Evolutionary conservation across 2,329 filamentous ascomycete species (phyloP).

Genomic region (Penicillium paneum): DNA sequence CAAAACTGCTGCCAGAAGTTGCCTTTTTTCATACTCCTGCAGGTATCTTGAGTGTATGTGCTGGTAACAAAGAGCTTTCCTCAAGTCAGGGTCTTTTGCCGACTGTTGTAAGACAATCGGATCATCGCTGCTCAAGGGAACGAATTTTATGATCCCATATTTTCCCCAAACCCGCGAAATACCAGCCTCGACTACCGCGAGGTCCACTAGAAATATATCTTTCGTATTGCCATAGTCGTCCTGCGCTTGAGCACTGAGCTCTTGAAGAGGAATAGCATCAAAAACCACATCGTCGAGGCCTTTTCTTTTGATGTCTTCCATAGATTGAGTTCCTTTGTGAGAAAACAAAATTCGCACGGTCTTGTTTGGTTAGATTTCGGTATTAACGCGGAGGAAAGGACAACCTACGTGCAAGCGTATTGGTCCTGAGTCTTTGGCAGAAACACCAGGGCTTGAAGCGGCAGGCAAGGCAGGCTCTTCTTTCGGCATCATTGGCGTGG

Average conservation of each 20-base stretch:
- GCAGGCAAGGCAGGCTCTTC: background rate
- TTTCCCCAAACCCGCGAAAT: background rate
- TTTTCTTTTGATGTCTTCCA: conserved; percentile 3
- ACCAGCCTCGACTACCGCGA: background rate
- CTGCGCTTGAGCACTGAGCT: background rate
- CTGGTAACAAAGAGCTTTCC: conserved; percentile 3
- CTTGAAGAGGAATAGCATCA: background rate
- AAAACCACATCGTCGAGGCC: background rate
- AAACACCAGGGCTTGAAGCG: background rate
- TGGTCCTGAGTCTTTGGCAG: background rate
- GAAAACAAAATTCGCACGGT: conserved; percentile 1
- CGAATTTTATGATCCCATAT: background rate
- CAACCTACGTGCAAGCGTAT: conserved; percentile 1
- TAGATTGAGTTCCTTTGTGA: background rate
- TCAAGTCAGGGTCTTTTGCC: background rate
- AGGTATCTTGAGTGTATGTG: background rate
- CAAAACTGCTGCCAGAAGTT: background rate
- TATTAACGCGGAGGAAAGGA: background rate
- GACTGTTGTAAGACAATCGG: background rate
- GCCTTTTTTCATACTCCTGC: background rate
- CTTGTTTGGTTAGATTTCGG: background rate
- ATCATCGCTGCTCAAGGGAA: conserved; percentile 2
- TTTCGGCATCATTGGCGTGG: background rate
- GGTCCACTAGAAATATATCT: background rate
- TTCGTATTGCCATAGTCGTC: background rate